Conservation (phyloP, 164 flowering plant species). For the Berberis thunbergii region DNA sequence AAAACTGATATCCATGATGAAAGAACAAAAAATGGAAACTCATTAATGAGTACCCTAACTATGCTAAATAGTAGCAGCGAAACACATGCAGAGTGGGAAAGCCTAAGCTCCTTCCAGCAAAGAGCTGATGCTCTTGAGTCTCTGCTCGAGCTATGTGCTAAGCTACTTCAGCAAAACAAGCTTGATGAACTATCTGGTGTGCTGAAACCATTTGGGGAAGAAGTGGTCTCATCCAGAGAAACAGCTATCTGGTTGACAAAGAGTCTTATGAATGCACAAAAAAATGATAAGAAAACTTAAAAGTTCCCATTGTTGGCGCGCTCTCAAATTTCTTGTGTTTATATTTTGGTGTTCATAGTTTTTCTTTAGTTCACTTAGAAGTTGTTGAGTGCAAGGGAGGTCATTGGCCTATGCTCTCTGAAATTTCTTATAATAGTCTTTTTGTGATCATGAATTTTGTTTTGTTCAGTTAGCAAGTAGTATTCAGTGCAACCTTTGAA, state of each 20-base stretch:
- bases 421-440: too few species aligned
- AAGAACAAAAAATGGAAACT: conserved; percentile 12
- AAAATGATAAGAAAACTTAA: conserved; percentile 1
- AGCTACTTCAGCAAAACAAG: conserved; percentile 44
- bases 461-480: too few species aligned
- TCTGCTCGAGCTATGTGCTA: conserved; percentile 84
- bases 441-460: too few species aligned
- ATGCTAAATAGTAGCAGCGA: conserved; percentile 21
- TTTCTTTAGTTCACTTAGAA: too few species aligned
- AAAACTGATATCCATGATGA: conserved; percentile 12
- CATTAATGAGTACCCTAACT: conserved; percentile 27
- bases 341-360: too few species aligned
- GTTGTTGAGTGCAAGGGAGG: too few species aligned
- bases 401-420: too few species aligned
- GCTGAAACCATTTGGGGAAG: conserved; percentile 58
- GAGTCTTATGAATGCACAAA: conserved; percentile 34
- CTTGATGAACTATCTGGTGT: conserved; percentile 60
- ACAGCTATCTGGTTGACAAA: conserved; percentile 78
- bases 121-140: conserved; percentile 88
- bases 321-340: too few species aligned
- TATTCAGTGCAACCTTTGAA: too few species aligned
- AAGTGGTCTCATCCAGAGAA: conserved; percentile 69
- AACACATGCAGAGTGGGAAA: conserved; percentile 25
- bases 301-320: background rate
- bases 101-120: conserved; percentile 32